Percentiles rank a stretch among this genome's conserved stretches.
phyloP scores from a whole-genome alignment of 148 eudicot species.

The Rhododendron molle region DNA sequence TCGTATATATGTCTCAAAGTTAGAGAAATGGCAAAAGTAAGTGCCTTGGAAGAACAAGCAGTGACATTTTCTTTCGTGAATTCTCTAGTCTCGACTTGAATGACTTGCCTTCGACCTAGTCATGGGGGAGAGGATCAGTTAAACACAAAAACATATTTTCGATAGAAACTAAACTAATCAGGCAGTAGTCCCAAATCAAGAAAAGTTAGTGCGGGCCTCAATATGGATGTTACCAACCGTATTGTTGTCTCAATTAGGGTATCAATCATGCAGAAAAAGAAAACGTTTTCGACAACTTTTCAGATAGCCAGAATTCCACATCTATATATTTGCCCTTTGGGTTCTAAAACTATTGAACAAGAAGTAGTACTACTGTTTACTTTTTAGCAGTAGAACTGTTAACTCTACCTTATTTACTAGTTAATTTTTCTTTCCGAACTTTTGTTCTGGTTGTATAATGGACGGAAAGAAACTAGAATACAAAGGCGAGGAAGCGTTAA shows the following conservation, averaged over 20 bases:
- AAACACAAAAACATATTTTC: background rate
- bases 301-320: background rate
- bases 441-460: conserved; percentile 25
- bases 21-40: no score
- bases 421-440: background rate
- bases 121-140: background rate
- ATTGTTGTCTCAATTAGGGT: conserved; percentile 16
- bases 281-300: background rate
- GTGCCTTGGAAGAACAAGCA: no score
- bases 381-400: background rate
- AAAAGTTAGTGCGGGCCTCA: conserved; percentile 13
- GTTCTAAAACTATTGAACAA: conserved; percentile 12
- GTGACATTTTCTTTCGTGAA: no score
- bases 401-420: background rate
- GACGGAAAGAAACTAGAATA: conserved; percentile 68
- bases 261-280: conserved; percentile 2
- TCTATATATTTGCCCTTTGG: conserved; percentile 15
- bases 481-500: conserved; percentile 65
- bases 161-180: background rate
- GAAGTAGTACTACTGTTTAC: background rate
- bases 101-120: background rate
- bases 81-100: background rate
- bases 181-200: background rate
- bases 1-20: background rate
- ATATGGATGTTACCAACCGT: conserved; percentile 11